Evolutionary conservation across 2,329 filamentous ascomycete genomes (phyloP).

Genomic region (Colletotrichum sp.): DNA sequence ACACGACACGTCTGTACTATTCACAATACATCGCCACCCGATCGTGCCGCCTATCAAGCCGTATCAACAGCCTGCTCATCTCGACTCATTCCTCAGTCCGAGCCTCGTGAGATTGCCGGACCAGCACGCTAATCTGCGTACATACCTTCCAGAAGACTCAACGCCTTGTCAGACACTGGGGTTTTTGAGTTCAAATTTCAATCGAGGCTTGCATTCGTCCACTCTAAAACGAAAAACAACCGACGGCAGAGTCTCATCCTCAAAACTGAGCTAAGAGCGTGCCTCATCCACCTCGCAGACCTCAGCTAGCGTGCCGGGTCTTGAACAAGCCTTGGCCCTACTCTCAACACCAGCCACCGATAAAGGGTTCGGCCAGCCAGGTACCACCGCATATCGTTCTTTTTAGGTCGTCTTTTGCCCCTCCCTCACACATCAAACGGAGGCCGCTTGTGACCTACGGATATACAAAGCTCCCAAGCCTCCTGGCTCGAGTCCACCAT

Average conservation of each 20-base stretch:
- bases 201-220: neutral
- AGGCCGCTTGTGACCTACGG: slow-evolving; percentile 1
- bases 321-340: slow-evolving; percentile 9
- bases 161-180: neutral
- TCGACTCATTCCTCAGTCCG: slow-evolving; percentile 11
- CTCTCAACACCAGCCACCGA: slow-evolving; percentile 11
- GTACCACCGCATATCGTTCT: slow-evolving; percentile 4
- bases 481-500: neutral
- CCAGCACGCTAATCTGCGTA: neutral
- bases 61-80: neutral
- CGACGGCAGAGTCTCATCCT: neutral
- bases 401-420: slow-evolving; percentile 13
- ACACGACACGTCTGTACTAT: neutral
- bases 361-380: slow-evolving; percentile 12
- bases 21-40: neutral
- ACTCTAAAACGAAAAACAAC: neutral
- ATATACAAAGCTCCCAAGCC: slow-evolving; percentile 11
- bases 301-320: slow-evolving; percentile 4
- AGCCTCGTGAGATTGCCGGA: slow-evolving; percentile 7
- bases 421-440: neutral
- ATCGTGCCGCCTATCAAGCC: neutral
- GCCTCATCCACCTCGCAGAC: neutral
- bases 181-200: neutral
- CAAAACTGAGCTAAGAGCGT: neutral
- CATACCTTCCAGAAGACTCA: slow-evolving; percentile 7